Percentiles rank a stretch among this genome's conserved stretches.
Conservation (phyloP, 192 early-diverging fungal species). For the Gamsiella multidivaricata region DNA sequence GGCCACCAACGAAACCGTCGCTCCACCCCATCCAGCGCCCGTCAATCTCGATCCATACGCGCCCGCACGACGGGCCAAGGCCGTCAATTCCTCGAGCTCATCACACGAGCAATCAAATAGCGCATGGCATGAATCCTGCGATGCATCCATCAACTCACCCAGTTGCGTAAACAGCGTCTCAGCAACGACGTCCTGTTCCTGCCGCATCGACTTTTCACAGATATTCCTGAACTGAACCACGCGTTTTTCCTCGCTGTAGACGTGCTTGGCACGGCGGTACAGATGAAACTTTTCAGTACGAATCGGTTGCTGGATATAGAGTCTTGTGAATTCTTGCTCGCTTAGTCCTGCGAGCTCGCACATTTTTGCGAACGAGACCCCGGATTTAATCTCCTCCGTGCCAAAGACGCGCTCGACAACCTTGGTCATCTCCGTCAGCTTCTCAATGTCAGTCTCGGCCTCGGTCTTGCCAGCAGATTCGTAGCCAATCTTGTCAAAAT, state of each 20-base stretch:
- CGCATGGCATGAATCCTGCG: slow-evolving; percentile 84
- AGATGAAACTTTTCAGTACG: slow-evolving; percentile 77
- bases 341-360: slow-evolving; percentile 50
- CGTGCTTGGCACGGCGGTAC: slow-evolving; percentile 84
- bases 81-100: slow-evolving; percentile 85
- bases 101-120: slow-evolving; percentile 86
- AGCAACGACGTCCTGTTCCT: slow-evolving; percentile 33
- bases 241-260: slow-evolving; percentile 81
- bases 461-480: slow-evolving; percentile 47
- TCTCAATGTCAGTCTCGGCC: slow-evolving; percentile 54
- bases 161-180: slow-evolving; percentile 59
- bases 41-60: slow-evolving; percentile 88
- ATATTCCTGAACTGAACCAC: slow-evolving; percentile 78
- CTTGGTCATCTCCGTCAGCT: slow-evolving; percentile 53
- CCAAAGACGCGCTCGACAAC: slow-evolving; percentile 49
- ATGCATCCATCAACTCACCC: slow-evolving; percentile 91
- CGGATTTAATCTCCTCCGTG: slow-evolving; percentile 39
- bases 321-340: slow-evolving; percentile 57
- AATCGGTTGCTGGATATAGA: slow-evolving; percentile 65
- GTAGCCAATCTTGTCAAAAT: slow-evolving; percentile 51
- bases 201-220: slow-evolving; percentile 59
- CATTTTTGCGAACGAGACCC: slow-evolving; percentile 34
- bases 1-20: slow-evolving; percentile 40
- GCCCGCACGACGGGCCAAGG: slow-evolving; percentile 71
- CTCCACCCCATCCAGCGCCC: slow-evolving; percentile 93